Conservation (phyloP, 257 asterid species). For the Plantago elongata region DNA sequence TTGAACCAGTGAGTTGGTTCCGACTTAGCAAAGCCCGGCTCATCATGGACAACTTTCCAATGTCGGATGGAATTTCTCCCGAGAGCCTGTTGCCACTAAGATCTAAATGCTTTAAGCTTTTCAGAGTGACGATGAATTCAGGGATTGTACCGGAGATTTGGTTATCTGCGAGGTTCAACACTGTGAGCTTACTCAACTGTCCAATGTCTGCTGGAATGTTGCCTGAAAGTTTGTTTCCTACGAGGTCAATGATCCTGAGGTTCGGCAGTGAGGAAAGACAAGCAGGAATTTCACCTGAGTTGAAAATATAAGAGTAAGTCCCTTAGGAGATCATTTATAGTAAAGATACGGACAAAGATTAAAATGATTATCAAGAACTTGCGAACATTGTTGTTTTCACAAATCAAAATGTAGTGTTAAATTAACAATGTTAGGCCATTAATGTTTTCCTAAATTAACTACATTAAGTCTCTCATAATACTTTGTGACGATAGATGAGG, state of each 20-base stretch:
- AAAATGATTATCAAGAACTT: no score
- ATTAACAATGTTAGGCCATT: no score
- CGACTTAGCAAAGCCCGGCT: conserved; percentile 73
- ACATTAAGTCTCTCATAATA: no score
- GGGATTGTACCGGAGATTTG: conserved; percentile 63
- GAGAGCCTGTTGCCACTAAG: conserved; percentile 62
- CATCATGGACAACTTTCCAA: conserved; percentile 79
- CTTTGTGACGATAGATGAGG: conserved; percentile 14
- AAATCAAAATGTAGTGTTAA: no score
- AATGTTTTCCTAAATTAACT: no score
- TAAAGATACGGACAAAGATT: no score
- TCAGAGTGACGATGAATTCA: conserved; percentile 56
- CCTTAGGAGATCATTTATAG: no score
- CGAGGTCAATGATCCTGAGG: conserved; percentile 64
- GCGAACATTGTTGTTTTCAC: no score
- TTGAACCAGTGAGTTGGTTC: conserved; percentile 70
- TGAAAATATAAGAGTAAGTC: no score
- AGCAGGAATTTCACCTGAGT: conserved; percentile 67
- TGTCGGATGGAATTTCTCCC: conserved; percentile 62
- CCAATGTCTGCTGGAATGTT: conserved; percentile 67
- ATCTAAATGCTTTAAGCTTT: conserved; percentile 68
- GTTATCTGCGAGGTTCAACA: conserved; percentile 82
- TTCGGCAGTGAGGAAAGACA: conserved; percentile 59
- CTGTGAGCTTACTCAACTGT: conserved; percentile 52
- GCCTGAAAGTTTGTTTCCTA: conserved; percentile 83